These are phyloP conservation scores for Malus hybrid DNA, from an alignment of 331 rosid genomes.

Conservation along the genomic window DNA sequence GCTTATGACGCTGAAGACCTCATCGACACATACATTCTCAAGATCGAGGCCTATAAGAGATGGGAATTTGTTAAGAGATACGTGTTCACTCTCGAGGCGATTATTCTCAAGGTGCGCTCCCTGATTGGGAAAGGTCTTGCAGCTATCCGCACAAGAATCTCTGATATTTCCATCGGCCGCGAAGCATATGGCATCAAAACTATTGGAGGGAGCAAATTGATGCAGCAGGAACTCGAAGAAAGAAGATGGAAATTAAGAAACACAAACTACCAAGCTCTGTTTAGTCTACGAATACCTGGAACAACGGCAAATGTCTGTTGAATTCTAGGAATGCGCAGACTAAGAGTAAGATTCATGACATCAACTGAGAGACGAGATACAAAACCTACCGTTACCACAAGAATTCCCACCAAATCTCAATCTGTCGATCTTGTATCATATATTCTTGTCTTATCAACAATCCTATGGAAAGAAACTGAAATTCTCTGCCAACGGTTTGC, in stretches of 20 bases:
- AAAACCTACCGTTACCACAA: too few relatives aligned
- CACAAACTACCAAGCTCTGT: neutral
- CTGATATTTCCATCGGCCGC: neutral
- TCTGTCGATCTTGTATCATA: neutral
- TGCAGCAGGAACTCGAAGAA: neutral
- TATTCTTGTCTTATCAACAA: neutral
- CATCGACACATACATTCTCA: neutral
- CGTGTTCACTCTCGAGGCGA: neutral
- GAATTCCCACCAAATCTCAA: neutral
- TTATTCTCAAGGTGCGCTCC: neutral
- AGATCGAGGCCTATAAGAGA: neutral
- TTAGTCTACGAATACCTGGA: neutral
- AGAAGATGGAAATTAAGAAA: too few relatives aligned
- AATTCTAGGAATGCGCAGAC: too few relatives aligned
- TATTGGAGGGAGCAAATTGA: neutral
- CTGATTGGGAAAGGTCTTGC: neutral
- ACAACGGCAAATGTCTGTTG: too few relatives aligned
- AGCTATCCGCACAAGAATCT: neutral
- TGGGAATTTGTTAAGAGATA: neutral
- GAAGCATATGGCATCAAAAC: neutral
- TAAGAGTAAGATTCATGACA: too few relatives aligned
- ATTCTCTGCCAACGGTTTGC: too few relatives aligned
- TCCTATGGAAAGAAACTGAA: neutral
- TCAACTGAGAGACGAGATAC: too few relatives aligned
- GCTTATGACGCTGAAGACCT: neutral